Base-by-base conservation (phyloP, 257 asterid species). In the Przewalskia tangutica region DNA sequence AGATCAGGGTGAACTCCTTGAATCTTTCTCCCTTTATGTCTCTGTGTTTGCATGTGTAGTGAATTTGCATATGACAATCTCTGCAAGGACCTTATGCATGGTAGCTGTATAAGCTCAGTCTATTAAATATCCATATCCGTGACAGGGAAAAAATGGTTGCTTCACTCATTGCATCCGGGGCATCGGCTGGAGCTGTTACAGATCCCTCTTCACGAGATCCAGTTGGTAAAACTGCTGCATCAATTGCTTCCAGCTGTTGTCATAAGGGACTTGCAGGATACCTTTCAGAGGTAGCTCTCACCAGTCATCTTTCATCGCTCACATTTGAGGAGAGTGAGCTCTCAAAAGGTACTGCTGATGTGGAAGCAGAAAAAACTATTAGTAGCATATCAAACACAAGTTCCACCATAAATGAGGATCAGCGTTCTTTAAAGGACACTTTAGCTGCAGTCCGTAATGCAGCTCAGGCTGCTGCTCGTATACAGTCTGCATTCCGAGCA, bases 71-170 rank as follows among this genome's bases (percentile, higher is more conserved):
- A 12, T 73, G 79, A 46, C 23, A 48, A 48, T 73, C 60, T 48
- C 44, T 73, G 7, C 79, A 11, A 50, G 44, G 79, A 8, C 44
- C 20, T 73, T 73, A 23, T 73, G 79, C 36, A 16, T 23, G 42
- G 46, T 50, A 12, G 8, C 80, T 14, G 4, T 75, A 50, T 2
- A 7, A 23, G 5, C 16, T 63, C 7, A 14, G 46, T 27, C 46
- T 14, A 18, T 60, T 81, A 56, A 82, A 40, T 23, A 82, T 48
- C 42, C 80, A 7, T 77, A 66, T 60, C 70, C 84, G 64, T 81
- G 48, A 83, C 93, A 96, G 99, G 92, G 99, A 94, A 88, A 94
- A 92, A 86, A 91, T 94, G 97, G 97, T 96, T 55, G 98, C 98
- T 84, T 94, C 94, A 40, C 99, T 96, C 77, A 86, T 94, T 80